Evolutionary conservation across 805 yeast genomes (phyloP).

Genomic region (Saccharomycopsis sp.): DNA sequence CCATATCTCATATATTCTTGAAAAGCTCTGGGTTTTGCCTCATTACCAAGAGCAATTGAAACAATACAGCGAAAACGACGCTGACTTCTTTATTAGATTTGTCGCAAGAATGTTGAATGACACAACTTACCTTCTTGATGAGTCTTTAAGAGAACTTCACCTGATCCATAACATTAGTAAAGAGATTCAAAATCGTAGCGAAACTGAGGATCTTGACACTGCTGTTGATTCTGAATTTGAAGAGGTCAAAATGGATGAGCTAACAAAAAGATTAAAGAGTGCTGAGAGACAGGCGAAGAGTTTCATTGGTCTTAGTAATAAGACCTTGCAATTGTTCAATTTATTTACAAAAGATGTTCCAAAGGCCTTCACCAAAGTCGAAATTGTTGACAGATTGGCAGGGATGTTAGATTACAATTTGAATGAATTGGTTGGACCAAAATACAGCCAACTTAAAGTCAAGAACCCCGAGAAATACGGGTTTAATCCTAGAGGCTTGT

Average conservation of each 20-base stretch:
- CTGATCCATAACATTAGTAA: slow-evolving; percentile 71
- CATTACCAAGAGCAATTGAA: slow-evolving; percentile 63
- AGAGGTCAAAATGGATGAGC: slow-evolving; percentile 43
- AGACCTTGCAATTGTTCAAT: slow-evolving; percentile 72
- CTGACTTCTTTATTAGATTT: slow-evolving; percentile 83
- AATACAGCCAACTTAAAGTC: slow-evolving; percentile 83
- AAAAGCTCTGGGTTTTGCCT: slow-evolving; percentile 74
- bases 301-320: slow-evolving; percentile 74
- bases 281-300: slow-evolving; percentile 77
- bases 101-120: slow-evolving; percentile 94
- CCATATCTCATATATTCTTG: slow-evolving; percentile 76
- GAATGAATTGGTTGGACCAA: slow-evolving; percentile 91
- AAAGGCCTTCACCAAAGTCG: slow-evolving; percentile 75
- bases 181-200: slow-evolving; percentile 47
- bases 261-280: slow-evolving; percentile 45
- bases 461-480: slow-evolving; percentile 73
- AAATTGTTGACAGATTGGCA: slow-evolving; percentile 88
- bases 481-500: slow-evolving; percentile 71
- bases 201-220: slow-evolving; percentile 24
- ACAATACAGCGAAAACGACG: slow-evolving; percentile 57
- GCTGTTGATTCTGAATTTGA: slow-evolving; percentile 29
- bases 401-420: slow-evolving; percentile 93
- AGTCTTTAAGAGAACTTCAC: slow-evolving; percentile 71
- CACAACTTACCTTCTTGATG: slow-evolving; percentile 86
- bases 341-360: slow-evolving; percentile 85